These are phyloP conservation scores for Globomyces sp. DNA, from an alignment of 371 early-diverging fungal species.

Conservation along the genomic window DNA sequence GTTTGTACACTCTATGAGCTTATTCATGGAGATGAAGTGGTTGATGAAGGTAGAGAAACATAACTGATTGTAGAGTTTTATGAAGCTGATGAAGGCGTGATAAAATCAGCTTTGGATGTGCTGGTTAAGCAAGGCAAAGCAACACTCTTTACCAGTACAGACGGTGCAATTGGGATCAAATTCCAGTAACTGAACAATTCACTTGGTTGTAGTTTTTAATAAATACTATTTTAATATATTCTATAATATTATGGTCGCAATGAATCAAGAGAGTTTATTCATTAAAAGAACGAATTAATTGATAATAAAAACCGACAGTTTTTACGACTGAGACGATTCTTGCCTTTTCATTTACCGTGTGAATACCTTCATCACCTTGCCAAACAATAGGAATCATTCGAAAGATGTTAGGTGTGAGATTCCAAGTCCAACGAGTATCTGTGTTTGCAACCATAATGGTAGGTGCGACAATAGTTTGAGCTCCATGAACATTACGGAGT, in stretches of 20 bases:
- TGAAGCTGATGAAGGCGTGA: conserved; percentile 62
- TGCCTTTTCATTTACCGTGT: conserved; percentile 39
- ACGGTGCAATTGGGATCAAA: conserved; percentile 83
- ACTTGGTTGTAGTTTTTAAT: too few species aligned
- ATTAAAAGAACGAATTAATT: conserved; percentile 29
- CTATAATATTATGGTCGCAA: too few species aligned
- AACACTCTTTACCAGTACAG: conserved; percentile 70
- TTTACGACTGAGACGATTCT: conserved; percentile 21
- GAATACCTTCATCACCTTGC: conserved; percentile 25
- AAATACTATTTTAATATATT: too few species aligned
- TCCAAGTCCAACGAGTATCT: conserved; percentile 36
- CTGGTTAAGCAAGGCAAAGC: conserved; percentile 77
- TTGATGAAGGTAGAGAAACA: conserved; percentile 58
- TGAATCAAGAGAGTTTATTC: not conserved
- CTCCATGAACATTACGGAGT: conserved; percentile 5
- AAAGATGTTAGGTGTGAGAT: conserved; percentile 33
- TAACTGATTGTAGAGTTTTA: conserved; percentile 65
- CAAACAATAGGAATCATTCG: conserved; percentile 24
- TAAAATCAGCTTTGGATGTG: conserved; percentile 72
- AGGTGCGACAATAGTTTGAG: conserved; percentile 26
- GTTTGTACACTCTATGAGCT: conserved; percentile 84
- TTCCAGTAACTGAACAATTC: conserved; percentile 54
- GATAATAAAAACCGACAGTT: conserved; percentile 33
- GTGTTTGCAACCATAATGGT: conserved; percentile 37
- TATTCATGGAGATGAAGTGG: conserved; percentile 74